Conservation (phyloP, 1,284 basidiomycete species). For the Cryptococcus sp. region DNA sequence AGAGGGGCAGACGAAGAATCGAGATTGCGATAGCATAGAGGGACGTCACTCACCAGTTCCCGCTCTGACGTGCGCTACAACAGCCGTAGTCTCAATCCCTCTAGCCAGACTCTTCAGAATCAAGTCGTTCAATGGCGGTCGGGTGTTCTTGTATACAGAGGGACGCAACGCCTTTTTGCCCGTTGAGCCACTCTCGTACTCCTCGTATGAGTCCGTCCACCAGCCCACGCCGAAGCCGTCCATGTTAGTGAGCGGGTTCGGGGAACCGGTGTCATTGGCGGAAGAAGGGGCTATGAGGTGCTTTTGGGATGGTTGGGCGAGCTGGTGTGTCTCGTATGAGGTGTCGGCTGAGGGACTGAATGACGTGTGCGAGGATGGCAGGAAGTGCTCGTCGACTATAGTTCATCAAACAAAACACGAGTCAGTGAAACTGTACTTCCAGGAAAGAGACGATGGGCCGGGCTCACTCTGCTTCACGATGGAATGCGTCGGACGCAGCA, state of each 20-base stretch:
- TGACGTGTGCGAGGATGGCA: constrained; percentile 29
- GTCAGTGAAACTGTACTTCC: too few species aligned
- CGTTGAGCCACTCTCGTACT: constrained; percentile 7
- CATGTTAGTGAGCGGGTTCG: constrained; percentile 17
- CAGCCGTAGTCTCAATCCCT: constrained; percentile 40
- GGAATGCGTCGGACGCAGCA: constrained; percentile 32
- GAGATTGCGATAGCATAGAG: too few species aligned
- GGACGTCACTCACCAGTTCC: constrained; percentile 8
- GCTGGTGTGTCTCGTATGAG: too few species aligned
- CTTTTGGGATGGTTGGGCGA: neutral
- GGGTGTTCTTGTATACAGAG: constrained; percentile 48
- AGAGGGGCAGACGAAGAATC: too few species aligned
- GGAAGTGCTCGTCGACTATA: constrained; percentile 48
- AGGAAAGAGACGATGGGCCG: neutral
- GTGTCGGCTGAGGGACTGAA: constrained; percentile 3
- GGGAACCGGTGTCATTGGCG: constrained; percentile 15
- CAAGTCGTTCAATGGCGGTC: constrained; percentile 50
- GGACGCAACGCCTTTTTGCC: constrained; percentile 35
- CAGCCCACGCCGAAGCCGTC: constrained; percentile 20
- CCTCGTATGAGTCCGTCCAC: constrained; percentile 15
- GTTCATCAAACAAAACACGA: too few species aligned
- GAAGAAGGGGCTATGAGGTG: constrained; percentile 4
- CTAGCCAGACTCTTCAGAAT: constrained; percentile 47
- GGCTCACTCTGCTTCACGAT: constrained; percentile 46
- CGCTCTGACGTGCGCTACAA: constrained; percentile 52